These are phyloP conservation scores for Byssoonygena ceratinophila DNA, from an alignment of 2,329 filamentous ascomycete species.

Conservation along the genomic window DNA sequence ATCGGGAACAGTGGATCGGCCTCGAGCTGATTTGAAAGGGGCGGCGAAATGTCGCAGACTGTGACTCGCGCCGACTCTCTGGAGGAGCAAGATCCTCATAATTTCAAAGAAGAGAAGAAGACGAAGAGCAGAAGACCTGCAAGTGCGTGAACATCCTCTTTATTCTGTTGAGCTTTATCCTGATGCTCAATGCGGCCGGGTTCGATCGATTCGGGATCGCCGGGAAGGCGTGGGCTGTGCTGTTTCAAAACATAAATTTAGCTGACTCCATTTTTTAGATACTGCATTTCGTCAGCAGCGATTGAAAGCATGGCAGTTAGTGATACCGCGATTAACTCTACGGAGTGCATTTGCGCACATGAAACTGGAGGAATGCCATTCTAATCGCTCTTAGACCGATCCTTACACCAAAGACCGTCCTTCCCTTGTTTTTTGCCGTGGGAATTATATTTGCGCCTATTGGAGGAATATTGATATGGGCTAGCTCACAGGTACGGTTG, in stretches of 20 bases:
- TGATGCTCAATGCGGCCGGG: constrained; percentile 1
- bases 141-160: constrained; percentile 46
- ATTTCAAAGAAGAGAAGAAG: constrained; percentile 53
- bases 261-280: constrained; percentile 45
- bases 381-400: constrained; percentile 56
- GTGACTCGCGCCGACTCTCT: constrained; percentile 34
- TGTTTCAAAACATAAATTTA: background rate
- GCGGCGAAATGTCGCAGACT: constrained; percentile 32
- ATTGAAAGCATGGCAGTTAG: constrained; percentile 96
- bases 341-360: background rate
- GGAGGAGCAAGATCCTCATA: constrained; percentile 35
- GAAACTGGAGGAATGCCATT: background rate
- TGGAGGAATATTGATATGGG: constrained; percentile 74
- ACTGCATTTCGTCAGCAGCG: constrained; percentile 95
- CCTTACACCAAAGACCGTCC: constrained; percentile 83
- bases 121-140: constrained; percentile 85
- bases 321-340: constrained; percentile 21
- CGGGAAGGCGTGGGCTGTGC: background rate
- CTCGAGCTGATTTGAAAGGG: background rate
- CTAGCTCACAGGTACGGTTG: constrained; percentile 49
- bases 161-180: background rate
- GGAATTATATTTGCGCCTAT: constrained; percentile 90
- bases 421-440: constrained; percentile 82
- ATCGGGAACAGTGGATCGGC: too few relatives aligned
- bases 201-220: constrained; percentile 7